Evolutionary conservation across 1,139 yeast species (phyloP), one percentile per base, ranked within the genome.

Genomic region (Saccharomyces hybrid): DNA sequence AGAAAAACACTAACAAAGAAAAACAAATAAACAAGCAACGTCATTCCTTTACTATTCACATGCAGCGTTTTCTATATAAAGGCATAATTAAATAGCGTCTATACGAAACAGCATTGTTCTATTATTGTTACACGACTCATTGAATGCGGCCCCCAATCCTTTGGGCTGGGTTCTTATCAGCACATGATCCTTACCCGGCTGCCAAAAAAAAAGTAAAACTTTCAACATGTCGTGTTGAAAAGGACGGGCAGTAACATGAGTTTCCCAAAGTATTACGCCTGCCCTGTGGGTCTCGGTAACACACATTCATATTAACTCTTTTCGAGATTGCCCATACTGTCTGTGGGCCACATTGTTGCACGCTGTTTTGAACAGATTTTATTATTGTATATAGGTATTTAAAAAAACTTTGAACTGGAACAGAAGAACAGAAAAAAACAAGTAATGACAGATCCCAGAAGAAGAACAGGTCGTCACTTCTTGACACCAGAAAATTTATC

Each of bases 401-500:
- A 31, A 4, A 31, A 31, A 31, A 31, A 31, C 34, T 31, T 31
- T 31, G 6, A 31, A 31, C 34, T 12, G 34, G 34, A 31, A 31
- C 34, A 31, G 41, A 11, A 31, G 8, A 31, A 31, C 34, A 31
- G 34, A 31, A 29, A 31, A 29, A 50, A 6, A 24, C 34, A 14
- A 49, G 9, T 46, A 16, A 63, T 63, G 65, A 56, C 61, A 8
- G 71, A 68, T 58, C 71, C 71, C 28, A 61, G 71, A 50, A 62
- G 61, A 27, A 61, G 71, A 53, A 65, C 56, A 32, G 55, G 61
- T 6, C 64, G 70, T 51, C 71, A 68, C 58, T 47, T 53, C 14
- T 53, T 67, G 53, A 67, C 71, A 16, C 66, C 69, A 9, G 69
- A 61, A 8, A 64, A 62, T 32, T 58, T 68, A 24, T 61, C 69